Evolutionary conservation across 192 early-diverging fungal genomes (phyloP), one percentile per base, ranked within the genome.

Genomic region (Geranomyces michiganensis): DNA sequence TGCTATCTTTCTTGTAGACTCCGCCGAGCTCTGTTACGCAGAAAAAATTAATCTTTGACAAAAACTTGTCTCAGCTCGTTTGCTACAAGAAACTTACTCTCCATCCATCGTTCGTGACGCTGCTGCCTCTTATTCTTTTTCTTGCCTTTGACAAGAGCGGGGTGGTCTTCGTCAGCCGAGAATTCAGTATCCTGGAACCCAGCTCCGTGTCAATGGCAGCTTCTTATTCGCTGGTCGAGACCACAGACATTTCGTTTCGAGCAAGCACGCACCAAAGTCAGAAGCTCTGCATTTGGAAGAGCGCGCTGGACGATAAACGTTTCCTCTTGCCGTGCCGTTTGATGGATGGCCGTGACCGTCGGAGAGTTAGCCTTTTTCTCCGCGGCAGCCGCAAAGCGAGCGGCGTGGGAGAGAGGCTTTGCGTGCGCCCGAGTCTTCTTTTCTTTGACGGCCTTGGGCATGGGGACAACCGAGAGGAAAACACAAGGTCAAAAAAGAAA

Each of bases 21-120:
- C 26, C 21, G 29, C 63, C 71, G 6, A 73, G 63, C 53, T 73
- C 71, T 71, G 43, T 30, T 32, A 32, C 61, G 7, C 9, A 8
- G 24, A 9, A 48, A 46, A 19, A 12, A 17, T 48, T 12, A 48
- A 19, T 10, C 56, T 58, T 12, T 9, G 26, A 27, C 26, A 10
- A 21, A 26, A 58, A 10, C 56, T 10, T 12, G 56, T 36, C 17
- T 0, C 0, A 27, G 29, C 19, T 9, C 29, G 33, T 31, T 14
- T 30, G 21, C 49, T 3, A 46, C 45, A 43, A n/a, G 14, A 31
- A 1, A 26, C 60, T 41, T 47, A 74, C 73, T 74, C 29, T 74
- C 22, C 66, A 74, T 41, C 73, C 73, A 74, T 32, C 66, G 65
- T 1, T 74, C 73, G 56, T 74, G 73, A 14, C 73, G 73, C 44